Conservation (phyloP, 2,329 filamentous ascomycete genomes). For the Escovopsis weberi region DNA sequence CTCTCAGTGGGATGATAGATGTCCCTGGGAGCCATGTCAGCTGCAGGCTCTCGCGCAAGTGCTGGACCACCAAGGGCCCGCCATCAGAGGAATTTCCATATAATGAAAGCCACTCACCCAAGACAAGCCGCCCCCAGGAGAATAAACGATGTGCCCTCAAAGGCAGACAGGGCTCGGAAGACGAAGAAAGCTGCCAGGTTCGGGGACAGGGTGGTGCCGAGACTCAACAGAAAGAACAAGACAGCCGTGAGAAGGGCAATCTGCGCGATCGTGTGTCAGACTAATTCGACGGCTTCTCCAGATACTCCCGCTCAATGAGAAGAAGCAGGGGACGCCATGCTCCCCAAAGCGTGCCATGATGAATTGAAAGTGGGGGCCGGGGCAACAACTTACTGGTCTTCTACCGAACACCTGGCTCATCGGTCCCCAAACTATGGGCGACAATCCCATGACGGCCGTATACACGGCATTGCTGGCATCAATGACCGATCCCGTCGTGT, state of each 20-base stretch:
- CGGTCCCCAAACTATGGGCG: conserved; percentile 57
- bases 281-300: neutral
- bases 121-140: conserved; percentile 58
- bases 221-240: conserved; percentile 53
- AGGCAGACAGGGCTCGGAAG: conserved; percentile 59
- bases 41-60: neutral
- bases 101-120: conserved; percentile 27
- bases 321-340: neutral
- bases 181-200: conserved; percentile 59
- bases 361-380: neutral
- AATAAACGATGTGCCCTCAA: conserved; percentile 61
- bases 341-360: too few species aligned
- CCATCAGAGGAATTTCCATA: neutral
- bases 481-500: conserved; percentile 53
- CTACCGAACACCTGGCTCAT: conserved; percentile 51
- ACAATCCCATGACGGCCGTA: conserved; percentile 58
- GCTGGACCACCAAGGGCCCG: too few species aligned
- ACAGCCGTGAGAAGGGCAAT: conserved; percentile 39
- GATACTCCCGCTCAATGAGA: neutral
- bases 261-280: conserved; percentile 7
- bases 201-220: conserved; percentile 57
- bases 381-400: conserved; percentile 30
- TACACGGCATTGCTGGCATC: conserved; percentile 65
- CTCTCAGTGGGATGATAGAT: conserved; percentile 52
- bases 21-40: conserved; percentile 24